Conservation (phyloP, 2,329 filamentous ascomycete species). For the Hypoxylon sp. region DNA sequence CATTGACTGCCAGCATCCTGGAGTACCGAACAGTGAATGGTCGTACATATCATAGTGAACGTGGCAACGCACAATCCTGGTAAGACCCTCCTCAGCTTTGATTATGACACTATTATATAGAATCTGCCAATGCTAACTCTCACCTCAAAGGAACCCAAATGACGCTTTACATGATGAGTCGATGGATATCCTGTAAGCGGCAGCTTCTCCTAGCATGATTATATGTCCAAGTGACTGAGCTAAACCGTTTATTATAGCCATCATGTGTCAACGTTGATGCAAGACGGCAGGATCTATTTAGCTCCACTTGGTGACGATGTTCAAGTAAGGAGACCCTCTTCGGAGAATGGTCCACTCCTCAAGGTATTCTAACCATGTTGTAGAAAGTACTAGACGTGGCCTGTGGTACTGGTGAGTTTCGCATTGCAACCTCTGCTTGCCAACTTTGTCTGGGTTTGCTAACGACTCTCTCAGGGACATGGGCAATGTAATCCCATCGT, state of each 20-base stretch:
- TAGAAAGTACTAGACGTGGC: constrained; percentile 51
- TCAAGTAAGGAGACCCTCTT: constrained; percentile 37
- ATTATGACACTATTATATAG: constrained; percentile 2
- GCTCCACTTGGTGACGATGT: constrained; percentile 44
- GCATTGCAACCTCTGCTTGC: background rate
- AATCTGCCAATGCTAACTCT: constrained; percentile 14
- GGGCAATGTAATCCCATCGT: constrained; percentile 48
- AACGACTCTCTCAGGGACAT: constrained; percentile 43
- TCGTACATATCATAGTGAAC: constrained; percentile 50
- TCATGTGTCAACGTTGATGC: constrained; percentile 47
- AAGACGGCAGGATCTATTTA: constrained; percentile 46
- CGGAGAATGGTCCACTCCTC: background rate
- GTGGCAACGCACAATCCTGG: constrained; percentile 50
- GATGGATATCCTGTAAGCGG: constrained; percentile 50
- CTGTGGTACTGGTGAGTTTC: constrained; percentile 48
- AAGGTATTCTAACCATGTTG: constrained; percentile 7
- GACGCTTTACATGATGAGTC: constrained; percentile 50
- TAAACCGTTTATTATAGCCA: constrained; percentile 40
- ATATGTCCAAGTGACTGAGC: background rate
- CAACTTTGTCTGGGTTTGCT: background rate
- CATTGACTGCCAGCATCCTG: constrained; percentile 50
- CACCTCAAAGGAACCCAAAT: constrained; percentile 48
- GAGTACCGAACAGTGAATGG: constrained; percentile 51
- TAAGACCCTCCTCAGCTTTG: constrained; percentile 22
- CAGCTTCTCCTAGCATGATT: background rate